Percentiles rank a stretch among this genome's conserved stretches.
Conservation (phyloP, 768 basidiomycete genomes). For the Xerocomellus dryophilus region DNA sequence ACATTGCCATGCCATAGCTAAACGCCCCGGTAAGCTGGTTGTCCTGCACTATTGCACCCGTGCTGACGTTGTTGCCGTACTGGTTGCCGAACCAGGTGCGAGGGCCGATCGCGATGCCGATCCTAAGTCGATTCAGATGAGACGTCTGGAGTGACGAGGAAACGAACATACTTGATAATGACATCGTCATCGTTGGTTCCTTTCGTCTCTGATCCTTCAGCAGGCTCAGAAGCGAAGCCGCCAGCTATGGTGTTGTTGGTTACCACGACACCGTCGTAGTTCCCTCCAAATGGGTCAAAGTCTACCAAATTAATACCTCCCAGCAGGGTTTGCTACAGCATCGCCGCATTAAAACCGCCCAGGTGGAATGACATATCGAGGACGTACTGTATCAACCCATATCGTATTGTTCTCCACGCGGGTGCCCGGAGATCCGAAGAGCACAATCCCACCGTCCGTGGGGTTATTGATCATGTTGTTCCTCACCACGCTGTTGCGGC, state of each 20-base stretch:
- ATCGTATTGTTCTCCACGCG: constrained; percentile 76
- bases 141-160: not conserved
- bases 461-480: constrained; percentile 70
- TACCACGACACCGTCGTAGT: constrained; percentile 64
- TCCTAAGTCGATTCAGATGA: constrained; percentile 40
- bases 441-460: constrained; percentile 77
- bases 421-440: constrained; percentile 74
- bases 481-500: constrained; percentile 55
- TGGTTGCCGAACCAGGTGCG: constrained; percentile 68
- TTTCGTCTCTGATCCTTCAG: constrained; percentile 38
- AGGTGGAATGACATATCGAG: not conserved
- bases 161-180: constrained; percentile 61
- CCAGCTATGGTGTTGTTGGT: constrained; percentile 65
- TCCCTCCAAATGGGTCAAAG: constrained; percentile 60
- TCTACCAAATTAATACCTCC: constrained; percentile 83
- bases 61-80: constrained; percentile 53
- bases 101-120: constrained; percentile 80
- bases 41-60: constrained; percentile 50
- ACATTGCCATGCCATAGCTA: constrained; percentile 68
- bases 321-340: constrained; percentile 56
- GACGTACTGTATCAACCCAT: constrained; percentile 61
- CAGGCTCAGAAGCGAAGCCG: constrained; percentile 56
- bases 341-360: not conserved
- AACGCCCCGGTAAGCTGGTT: constrained; percentile 68
- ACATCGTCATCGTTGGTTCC: constrained; percentile 59